phyloP scores from a whole-genome alignment of 116 monocot genomes.

The Thalassia testudinum region DNA sequence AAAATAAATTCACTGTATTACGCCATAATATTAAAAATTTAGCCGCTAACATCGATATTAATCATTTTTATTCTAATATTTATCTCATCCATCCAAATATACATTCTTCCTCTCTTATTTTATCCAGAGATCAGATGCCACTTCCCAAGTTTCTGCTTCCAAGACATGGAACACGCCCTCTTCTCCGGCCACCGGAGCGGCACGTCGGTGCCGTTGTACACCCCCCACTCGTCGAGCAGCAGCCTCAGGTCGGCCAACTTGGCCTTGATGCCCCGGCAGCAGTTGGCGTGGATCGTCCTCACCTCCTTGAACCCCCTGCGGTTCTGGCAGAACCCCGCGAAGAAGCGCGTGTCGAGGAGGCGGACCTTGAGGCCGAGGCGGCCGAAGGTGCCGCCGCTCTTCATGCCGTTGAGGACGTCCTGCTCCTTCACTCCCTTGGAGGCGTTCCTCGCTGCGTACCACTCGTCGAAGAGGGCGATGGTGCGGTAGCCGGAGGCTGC shows the following conservation, averaged over 20 bases:
- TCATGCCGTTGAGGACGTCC: conserved; percentile 3
- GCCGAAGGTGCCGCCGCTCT: background rate
- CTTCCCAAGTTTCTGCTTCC: too few relatives aligned
- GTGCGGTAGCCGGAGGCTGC: conserved; percentile 36
- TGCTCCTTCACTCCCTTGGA: conserved; percentile 22
- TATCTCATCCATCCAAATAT: too few relatives aligned
- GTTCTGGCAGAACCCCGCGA: conserved; percentile 8
- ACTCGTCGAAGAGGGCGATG: conserved; percentile 28
- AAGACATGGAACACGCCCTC: background rate
- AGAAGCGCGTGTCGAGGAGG: conserved; percentile 1
- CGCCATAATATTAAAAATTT: too few relatives aligned
- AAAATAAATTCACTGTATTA: too few relatives aligned
- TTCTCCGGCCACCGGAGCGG: background rate
- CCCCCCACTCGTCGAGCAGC: conserved; percentile 4
- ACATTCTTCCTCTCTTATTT: too few relatives aligned
- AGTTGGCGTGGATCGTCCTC: conserved; percentile 9
- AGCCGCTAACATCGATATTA: too few relatives aligned
- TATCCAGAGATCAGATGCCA: too few relatives aligned
- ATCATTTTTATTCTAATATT: too few relatives aligned
- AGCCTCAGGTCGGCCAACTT: conserved; percentile 10
- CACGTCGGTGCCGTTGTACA: background rate
- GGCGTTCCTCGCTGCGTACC: conserved; percentile 26
- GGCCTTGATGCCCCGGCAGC: conserved; percentile 10
- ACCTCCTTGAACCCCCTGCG: background rate
- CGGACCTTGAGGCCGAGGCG: conserved; percentile 9